These are phyloP conservation scores for Debaryomyces castellii DNA, from an alignment of 805 yeast genomes.

Conservation along the genomic window DNA sequence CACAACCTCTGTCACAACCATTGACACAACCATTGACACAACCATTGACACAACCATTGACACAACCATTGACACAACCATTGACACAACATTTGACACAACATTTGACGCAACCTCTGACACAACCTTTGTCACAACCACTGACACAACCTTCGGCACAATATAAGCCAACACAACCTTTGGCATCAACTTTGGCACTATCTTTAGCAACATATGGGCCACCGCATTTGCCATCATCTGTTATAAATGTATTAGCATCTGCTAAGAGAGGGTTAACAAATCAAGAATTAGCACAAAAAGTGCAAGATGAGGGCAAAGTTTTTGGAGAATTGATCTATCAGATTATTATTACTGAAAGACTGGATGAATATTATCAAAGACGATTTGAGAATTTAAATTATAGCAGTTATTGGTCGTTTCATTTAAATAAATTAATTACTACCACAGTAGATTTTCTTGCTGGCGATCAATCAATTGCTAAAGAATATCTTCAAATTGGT, in stretches of 20 bases:
- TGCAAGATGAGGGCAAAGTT: background rate
- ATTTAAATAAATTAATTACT: slow-evolving; percentile 13
- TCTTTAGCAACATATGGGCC: background rate
- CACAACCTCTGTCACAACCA: too few relatives aligned
- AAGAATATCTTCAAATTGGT: slow-evolving; percentile 7
- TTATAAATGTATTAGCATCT: background rate
- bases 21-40: too few relatives aligned
- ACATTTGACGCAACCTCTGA: too few relatives aligned
- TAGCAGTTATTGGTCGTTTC: slow-evolving; percentile 16
- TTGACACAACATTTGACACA: too few relatives aligned
- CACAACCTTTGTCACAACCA: too few relatives aligned
- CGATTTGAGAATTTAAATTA: slow-evolving; percentile 7
- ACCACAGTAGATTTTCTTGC: slow-evolving; percentile 17
- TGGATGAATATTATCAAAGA: slow-evolving; percentile 12
- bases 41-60: too few relatives aligned
- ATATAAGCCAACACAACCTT: too few relatives aligned
- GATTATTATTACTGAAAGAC: slow-evolving; percentile 4
- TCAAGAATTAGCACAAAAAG: background rate
- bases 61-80: too few relatives aligned
- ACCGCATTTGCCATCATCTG: background rate
- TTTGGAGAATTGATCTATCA: slow-evolving; percentile 7
- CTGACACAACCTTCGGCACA: too few relatives aligned
- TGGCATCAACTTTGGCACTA: too few relatives aligned
- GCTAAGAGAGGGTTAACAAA: too few relatives aligned
- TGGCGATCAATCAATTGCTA: slow-evolving; percentile 4